Percentiles rank a stretch among this genome's conserved stretches.
These are phyloP conservation scores for Aspergillus hiratsukae DNA, from an alignment of 2,329 filamentous ascomycete species.

Conservation along the genomic window DNA sequence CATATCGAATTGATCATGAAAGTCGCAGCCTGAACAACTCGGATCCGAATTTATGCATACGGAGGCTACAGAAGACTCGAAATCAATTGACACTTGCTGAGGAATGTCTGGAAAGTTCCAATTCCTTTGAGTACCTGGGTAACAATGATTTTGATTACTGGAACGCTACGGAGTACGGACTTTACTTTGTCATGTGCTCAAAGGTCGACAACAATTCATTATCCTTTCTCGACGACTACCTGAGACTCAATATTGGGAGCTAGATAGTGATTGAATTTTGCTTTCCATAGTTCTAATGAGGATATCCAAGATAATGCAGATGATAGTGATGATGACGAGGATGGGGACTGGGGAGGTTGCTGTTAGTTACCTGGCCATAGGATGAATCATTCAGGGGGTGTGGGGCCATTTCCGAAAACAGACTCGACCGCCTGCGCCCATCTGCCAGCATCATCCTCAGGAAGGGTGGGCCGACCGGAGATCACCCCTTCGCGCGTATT, in stretches of 20 bases:
- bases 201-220: not conserved
- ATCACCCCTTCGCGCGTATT: conserved; percentile 11
- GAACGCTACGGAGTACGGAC: not conserved
- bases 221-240: not conserved
- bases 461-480: conserved; percentile 7
- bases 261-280: not conserved
- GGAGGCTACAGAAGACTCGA: not conserved
- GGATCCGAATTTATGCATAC: not conserved
- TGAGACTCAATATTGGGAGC: not conserved
- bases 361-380: not conserved
- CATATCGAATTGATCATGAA: too few relatives aligned
- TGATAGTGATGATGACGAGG: not conserved
- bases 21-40: not conserved
- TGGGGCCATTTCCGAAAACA: not conserved
- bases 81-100: conserved; percentile 7
- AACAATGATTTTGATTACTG: conserved; percentile 11
- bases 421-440: not conserved
- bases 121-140: conserved; percentile 16
- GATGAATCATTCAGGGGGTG: not conserved
- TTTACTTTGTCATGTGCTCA: not conserved
- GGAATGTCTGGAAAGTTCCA: conserved; percentile 26
- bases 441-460: not conserved
- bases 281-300: not conserved
- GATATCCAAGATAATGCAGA: not conserved
- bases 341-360: not conserved